Conservation (phyloP, 805 yeast species). For the Barnettozyma botsteinii region DNA sequence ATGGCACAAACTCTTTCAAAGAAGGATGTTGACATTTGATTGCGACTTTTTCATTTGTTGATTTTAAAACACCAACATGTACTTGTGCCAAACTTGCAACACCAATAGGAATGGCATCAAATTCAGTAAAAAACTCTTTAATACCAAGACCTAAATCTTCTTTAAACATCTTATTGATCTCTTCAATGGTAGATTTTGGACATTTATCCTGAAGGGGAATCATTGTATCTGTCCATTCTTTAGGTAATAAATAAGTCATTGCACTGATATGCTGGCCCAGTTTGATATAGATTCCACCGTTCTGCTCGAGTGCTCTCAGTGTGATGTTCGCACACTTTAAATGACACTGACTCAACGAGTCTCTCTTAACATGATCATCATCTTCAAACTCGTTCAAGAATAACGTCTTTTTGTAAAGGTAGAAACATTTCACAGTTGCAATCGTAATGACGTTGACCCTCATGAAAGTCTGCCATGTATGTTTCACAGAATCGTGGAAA, state of each 20-base stretch:
- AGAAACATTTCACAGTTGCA: conserved; percentile 72
- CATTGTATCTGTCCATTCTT: conserved; percentile 95
- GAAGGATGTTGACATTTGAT: conserved; percentile 94
- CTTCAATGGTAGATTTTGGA: conserved; percentile 70
- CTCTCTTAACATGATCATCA: conserved; percentile 36
- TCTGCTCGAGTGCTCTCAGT: conserved; percentile 66
- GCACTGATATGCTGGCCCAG: conserved; percentile 94
- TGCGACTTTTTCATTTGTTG: conserved; percentile 69
- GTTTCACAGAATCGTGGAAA: conserved; percentile 49
- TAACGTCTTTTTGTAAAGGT: conserved; percentile 56
- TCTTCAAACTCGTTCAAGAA: conserved; percentile 35
- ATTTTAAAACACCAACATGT: conserved; percentile 61
- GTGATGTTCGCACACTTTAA: conserved; percentile 73
- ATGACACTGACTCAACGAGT: conserved; percentile 64
- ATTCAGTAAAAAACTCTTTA: conserved; percentile 58
- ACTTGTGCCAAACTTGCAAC: conserved; percentile 97
- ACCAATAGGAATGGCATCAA: conserved; percentile 77
- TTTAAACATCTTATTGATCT: conserved; percentile 59
- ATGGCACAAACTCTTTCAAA: conserved; percentile 78
- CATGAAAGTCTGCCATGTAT: conserved; percentile 44
- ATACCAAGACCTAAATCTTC: conserved; percentile 59
- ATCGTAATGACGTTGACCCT: conserved; percentile 58
- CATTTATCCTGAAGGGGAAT: conserved; percentile 86
- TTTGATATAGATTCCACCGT: conserved; percentile 92
- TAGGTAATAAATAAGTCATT: conserved; percentile 82